Percentiles rank a stretch among this genome's conserved stretches.
Conservation (phyloP, 2,329 filamentous ascomycete species). For the Ustulina deusta region DNA sequence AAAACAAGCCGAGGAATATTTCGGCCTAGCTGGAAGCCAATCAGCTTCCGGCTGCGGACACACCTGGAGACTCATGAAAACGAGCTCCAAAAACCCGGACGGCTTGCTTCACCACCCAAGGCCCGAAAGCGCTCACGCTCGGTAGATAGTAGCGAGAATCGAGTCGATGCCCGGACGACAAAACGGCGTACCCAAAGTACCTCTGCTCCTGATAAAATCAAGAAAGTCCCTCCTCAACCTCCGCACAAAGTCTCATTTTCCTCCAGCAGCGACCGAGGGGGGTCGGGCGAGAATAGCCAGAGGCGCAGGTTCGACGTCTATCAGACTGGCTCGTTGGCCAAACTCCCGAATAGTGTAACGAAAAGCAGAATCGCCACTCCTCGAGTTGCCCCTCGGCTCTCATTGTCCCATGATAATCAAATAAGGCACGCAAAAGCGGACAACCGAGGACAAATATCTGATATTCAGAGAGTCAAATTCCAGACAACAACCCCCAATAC, state of each 20-base stretch:
- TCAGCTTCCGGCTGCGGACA: constrained; percentile 1
- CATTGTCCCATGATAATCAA: background rate
- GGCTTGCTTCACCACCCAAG: too few relatives aligned
- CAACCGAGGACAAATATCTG: background rate
- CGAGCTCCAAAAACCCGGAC: background rate
- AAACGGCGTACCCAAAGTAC: background rate
- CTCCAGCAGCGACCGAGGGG: background rate
- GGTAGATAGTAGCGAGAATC: too few relatives aligned
- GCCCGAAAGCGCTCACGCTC: too few relatives aligned
- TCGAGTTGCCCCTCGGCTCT: background rate
- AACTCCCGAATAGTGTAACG: background rate
- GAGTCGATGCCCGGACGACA: too few relatives aligned
- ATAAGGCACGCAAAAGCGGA: background rate
- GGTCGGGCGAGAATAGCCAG: background rate
- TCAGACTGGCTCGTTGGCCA: background rate
- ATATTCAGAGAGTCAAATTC: background rate
- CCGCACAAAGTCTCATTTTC: background rate
- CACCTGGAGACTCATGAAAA: background rate
- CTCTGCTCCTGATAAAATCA: background rate
- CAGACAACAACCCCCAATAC: background rate
- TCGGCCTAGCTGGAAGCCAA: constrained; percentile 10
- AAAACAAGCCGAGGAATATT: background rate
- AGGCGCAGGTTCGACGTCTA: background rate
- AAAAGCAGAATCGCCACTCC: background rate
- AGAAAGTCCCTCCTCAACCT: background rate